phyloP scores from a whole-genome alignment of 2,329 filamentous ascomycete genomes.

The Ceratocystis colombiana region DNA sequence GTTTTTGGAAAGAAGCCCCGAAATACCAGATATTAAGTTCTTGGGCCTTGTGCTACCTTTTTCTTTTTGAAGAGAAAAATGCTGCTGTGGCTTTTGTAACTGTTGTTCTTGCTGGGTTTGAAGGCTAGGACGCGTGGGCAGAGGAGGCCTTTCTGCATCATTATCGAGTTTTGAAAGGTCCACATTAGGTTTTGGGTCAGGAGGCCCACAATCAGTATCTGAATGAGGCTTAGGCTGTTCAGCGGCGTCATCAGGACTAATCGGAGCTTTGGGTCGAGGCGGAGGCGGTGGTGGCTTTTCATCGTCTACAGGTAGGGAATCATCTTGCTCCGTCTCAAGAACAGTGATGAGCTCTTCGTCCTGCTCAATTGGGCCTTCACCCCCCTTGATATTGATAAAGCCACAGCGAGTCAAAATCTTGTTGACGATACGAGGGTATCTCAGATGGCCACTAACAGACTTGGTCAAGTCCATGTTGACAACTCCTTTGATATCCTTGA shows the following conservation, averaged over 20 bases:
- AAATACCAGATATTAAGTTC: background rate
- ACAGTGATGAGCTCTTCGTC: slow-evolving; percentile 36
- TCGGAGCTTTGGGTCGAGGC: slow-evolving; percentile 14
- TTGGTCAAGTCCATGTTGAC: slow-evolving; percentile 45
- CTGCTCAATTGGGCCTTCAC: slow-evolving; percentile 40
- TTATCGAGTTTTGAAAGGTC: background rate
- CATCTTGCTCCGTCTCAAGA: background rate
- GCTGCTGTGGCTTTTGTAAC: background rate
- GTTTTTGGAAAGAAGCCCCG: slow-evolving; percentile 2
- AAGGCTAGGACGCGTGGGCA: background rate
- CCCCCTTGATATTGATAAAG: slow-evolving; percentile 40
- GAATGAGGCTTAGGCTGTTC: slow-evolving; percentile 9
- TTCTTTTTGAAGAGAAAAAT: background rate
- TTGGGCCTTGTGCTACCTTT: background rate
- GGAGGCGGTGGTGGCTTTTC: slow-evolving; percentile 18
- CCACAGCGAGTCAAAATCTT: slow-evolving; percentile 45
- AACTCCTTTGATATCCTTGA: slow-evolving; percentile 57
- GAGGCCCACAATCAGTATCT: slow-evolving; percentile 16
- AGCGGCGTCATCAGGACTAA: background rate
- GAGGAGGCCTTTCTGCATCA: background rate
- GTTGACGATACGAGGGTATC: slow-evolving; percentile 42
- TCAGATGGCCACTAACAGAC: slow-evolving; percentile 44
- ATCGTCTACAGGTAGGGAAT: background rate
- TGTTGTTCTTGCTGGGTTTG: background rate
- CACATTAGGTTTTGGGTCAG: background rate